Percentiles rank a stretch among this genome's conserved stretches.
phyloP scores from a whole-genome alignment of 345 rosid genomes.

The Zanthoxylum bungeanum region DNA sequence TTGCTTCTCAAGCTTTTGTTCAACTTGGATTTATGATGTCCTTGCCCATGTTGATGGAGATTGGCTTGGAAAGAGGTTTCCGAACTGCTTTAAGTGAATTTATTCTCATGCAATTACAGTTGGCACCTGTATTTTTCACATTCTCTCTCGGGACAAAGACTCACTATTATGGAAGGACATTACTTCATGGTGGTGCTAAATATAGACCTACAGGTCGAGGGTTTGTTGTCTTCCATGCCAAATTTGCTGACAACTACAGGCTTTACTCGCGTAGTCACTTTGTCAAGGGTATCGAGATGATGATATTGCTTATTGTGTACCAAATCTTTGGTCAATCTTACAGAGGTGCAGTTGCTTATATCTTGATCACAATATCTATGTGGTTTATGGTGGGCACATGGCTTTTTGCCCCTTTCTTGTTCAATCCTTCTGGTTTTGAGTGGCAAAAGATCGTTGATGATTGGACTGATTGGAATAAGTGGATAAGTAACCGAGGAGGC shows the following conservation, averaged over 20 bases:
- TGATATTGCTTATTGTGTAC: slow-evolving; percentile 87
- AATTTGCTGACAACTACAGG: slow-evolving; percentile 97
- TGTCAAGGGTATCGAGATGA: slow-evolving; percentile 95
- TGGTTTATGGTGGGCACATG: slow-evolving; percentile 99
- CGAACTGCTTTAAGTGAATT: slow-evolving; percentile 94
- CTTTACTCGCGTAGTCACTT: slow-evolving; percentile 98
- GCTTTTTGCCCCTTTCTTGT: slow-evolving; percentile 98
- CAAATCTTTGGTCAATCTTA: slow-evolving; percentile 81
- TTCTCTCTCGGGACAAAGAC: slow-evolving; percentile 99
- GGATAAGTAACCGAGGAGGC: slow-evolving; percentile 92
- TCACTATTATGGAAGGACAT: slow-evolving; percentile 91
- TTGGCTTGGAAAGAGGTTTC: slow-evolving; percentile 94
- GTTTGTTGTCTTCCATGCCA: slow-evolving; percentile 98
- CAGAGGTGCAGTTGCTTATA: slow-evolving; percentile 83
- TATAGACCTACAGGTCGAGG: slow-evolving; percentile 98
- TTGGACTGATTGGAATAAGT: slow-evolving; percentile 99
- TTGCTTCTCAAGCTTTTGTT: slow-evolving; percentile 96
- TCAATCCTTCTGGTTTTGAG: slow-evolving; percentile 98
- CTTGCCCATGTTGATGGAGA: slow-evolving; percentile 99
- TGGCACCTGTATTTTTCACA: slow-evolving; percentile 97
- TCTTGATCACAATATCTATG: slow-evolving; percentile 87
- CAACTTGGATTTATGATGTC: slow-evolving; percentile 98
- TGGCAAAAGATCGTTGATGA: slow-evolving; percentile 99
- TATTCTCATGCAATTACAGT: slow-evolving; percentile 89
- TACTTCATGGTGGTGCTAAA: slow-evolving; percentile 98